Evolutionary conservation across 805 yeast species (phyloP), one percentile per base, ranked within the genome.

Genomic region (Pichia californica): DNA sequence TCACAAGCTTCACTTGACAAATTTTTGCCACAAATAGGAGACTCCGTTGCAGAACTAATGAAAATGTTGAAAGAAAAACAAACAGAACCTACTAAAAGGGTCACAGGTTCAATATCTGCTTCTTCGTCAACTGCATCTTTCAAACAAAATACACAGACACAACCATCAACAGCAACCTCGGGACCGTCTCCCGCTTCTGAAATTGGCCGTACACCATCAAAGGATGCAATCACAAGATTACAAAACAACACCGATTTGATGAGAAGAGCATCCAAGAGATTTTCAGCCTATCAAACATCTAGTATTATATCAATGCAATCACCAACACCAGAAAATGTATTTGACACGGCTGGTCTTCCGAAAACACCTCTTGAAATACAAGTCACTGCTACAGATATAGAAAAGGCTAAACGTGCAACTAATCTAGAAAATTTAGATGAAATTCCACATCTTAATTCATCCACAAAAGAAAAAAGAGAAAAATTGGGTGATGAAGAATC

Each of bases 201-300:
- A 19, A 13, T 33, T 9, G 3, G n/a, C 19, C 29, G 34, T 26
- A 27, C 43, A 3, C 41, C 49, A 5, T 31, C 47, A 26, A 64
- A 60, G 18, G 88, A 83, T 52, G 88, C 96, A 0, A 68, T 89
- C 25, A 70, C 79, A 0, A 86, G 85, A 52, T 68, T 91, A 9
- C 96, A 91, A 55, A 79, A 81, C 36, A 87, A 89, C 3, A 86
- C 85, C 38, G 83, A 86, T 3, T 67, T 93, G 27, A 94, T 83
- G 67, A 74, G 99, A 52, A 75, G 96, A 48, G 99, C 98, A 0
- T 89, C 97, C 0, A 83, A 91, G 53, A 70, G 99, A 43, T 91
- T 83, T 58, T 88, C 96, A 5, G 96, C 97, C 0, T 91, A 89
- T 48, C 98, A 91, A 56, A 58, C 61, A 0, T 50, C 57, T 14